A percentile compares a stretch with the other conserved stretches of the same genome.
phyloP scores from a whole-genome alignment of 2,329 filamentous ascomycete species.

The Fonsecaea multimorphosa region DNA sequence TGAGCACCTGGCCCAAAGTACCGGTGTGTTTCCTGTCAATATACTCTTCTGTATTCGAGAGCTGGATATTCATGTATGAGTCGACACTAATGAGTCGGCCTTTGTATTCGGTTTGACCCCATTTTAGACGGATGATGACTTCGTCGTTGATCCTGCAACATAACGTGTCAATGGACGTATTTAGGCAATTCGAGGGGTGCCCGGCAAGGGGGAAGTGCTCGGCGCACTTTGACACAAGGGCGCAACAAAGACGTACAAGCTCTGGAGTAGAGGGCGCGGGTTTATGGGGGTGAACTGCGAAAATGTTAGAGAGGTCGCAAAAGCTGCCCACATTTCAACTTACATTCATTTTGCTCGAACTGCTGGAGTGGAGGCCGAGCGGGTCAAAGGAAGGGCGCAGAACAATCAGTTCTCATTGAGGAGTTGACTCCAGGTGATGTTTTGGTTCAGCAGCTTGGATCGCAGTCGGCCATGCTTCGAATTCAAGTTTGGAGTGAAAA shows the following conservation, averaged over 20 bases:
- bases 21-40: slow-evolving; percentile 86
- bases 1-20: slow-evolving; percentile 86
- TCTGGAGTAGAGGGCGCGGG: slow-evolving; percentile 94
- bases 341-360: slow-evolving; percentile 48
- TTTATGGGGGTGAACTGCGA: slow-evolving; percentile 86
- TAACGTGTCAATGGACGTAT: slow-evolving; percentile 6
- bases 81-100: slow-evolving; percentile 90
- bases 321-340: slow-evolving; percentile 20
- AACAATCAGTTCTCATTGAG: neutral
- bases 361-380: neutral
- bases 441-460: neutral
- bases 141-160: slow-evolving; percentile 78
- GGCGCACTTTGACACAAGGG: neutral
- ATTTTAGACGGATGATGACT: slow-evolving; percentile 92
- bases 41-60: slow-evolving; percentile 89
- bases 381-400: slow-evolving; percentile 2
- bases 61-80: slow-evolving; percentile 98
- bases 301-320: slow-evolving; percentile 37
- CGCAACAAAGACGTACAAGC: slow-evolving; percentile 67
- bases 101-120: slow-evolving; percentile 97
- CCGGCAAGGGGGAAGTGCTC: neutral
- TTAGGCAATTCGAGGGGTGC: no score
- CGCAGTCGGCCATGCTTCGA: neutral
- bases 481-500: neutral
- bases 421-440: neutral